Percentiles rank a stretch among this genome's conserved stretches.
Evolutionary conservation across 805 yeast species (phyloP).

Genomic region (Ogataea ganodermae): DNA sequence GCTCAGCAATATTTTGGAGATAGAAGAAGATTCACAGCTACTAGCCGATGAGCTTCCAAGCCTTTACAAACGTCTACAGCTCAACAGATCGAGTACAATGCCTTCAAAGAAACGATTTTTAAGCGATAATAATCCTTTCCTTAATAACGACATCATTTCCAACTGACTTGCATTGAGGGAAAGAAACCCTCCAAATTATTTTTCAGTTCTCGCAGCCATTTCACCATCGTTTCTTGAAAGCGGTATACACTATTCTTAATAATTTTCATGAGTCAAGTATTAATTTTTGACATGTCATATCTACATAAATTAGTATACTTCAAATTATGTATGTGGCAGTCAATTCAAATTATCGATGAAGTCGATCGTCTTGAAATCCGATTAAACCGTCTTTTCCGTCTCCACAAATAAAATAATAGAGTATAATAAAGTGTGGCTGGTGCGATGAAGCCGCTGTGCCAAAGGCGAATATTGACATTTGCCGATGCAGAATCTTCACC

Average conservation of each 20-base stretch:
- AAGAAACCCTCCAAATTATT: neutral
- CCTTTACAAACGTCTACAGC: neutral
- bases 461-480: neutral
- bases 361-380: neutral
- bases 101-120: conserved; percentile 10
- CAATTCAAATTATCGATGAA: neutral
- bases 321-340: too few species aligned
- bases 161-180: neutral
- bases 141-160: neutral
- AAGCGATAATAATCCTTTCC: conserved; percentile 16
- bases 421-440: conserved; percentile 4
- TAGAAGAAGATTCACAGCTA: conserved; percentile 17
- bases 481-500: too few species aligned
- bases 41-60: neutral
- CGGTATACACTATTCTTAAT: too few species aligned
- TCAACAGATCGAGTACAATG: conserved; percentile 12
- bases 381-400: too few species aligned
- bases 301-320: too few species aligned
- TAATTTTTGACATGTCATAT: too few species aligned
- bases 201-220: neutral
- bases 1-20: conserved; percentile 23
- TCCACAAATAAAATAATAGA: conserved; percentile 2
- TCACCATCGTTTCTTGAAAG: too few species aligned
- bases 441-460: conserved; percentile 5
- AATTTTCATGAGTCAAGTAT: too few species aligned